Conservation (phyloP, 2,329 filamentous ascomycete genomes). For the Scedosporium minutisporum region DNA sequence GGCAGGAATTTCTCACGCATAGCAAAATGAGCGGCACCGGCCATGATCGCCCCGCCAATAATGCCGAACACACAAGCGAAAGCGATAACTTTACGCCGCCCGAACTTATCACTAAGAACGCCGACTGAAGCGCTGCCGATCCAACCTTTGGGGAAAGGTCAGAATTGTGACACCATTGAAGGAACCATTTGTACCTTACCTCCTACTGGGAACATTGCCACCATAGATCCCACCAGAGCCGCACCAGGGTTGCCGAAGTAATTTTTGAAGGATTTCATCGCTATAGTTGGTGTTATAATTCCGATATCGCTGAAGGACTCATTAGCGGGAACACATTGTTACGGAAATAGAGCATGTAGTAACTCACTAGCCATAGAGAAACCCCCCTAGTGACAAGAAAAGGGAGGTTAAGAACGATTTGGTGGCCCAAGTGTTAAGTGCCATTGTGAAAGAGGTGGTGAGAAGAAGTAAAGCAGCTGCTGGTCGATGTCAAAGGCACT, state of each 20-base stretch:
- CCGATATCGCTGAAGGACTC: slow-evolving; percentile 24
- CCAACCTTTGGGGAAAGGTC: slow-evolving; percentile 19
- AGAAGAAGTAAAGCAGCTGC: too few species aligned
- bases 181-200: slow-evolving; percentile 11
- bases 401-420: slow-evolving; percentile 28
- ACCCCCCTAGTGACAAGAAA: slow-evolving; percentile 28
- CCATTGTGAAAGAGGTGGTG: too few species aligned
- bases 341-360: background rate
- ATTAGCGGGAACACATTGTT: too few species aligned
- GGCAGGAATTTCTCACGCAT: slow-evolving; percentile 23
- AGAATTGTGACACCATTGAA: background rate
- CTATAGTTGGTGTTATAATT: slow-evolving; percentile 30
- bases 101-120: slow-evolving; percentile 25
- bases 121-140: slow-evolving; percentile 29
- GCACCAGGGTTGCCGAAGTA: slow-evolving; percentile 26
- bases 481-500: too few species aligned
- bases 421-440: too few species aligned
- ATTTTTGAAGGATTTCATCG: slow-evolving; percentile 21
- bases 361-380: slow-evolving; percentile 28
- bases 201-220: slow-evolving; percentile 29
- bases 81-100: slow-evolving; percentile 27
- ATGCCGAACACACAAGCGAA: slow-evolving; percentile 30
- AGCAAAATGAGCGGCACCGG: slow-evolving; percentile 27
- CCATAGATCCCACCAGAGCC: slow-evolving; percentile 26
- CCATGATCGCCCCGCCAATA: slow-evolving; percentile 27